phyloP scores from a whole-genome alignment of 805 yeast species.

The Ogataea sp. region DNA sequence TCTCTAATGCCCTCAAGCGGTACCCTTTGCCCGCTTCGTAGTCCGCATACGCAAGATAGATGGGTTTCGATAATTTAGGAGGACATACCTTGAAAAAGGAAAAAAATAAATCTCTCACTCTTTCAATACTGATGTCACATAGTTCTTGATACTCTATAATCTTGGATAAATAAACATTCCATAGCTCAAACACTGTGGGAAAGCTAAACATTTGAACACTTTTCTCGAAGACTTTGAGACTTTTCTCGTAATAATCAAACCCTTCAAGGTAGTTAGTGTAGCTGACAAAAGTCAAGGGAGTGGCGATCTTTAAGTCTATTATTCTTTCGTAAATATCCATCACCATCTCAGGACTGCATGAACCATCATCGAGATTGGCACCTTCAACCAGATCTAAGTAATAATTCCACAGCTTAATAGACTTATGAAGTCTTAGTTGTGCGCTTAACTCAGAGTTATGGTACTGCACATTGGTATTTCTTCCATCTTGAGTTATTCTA shows the following conservation, averaged over 20 bases:
- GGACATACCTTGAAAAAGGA: constrained; percentile 51
- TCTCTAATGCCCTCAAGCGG: constrained; percentile 37
- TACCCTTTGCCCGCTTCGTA: constrained; percentile 55
- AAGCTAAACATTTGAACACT: constrained; percentile 56
- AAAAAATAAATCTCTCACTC: constrained; percentile 70
- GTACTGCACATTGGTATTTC: constrained; percentile 15
- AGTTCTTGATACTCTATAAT: constrained; percentile 28
- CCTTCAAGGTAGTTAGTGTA: constrained; percentile 56
- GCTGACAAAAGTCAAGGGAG: constrained; percentile 57
- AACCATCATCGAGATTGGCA: constrained; percentile 37
- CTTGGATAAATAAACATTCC: constrained; percentile 59
- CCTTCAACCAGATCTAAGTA: constrained; percentile 64
- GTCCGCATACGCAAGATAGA: constrained; percentile 48
- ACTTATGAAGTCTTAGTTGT: constrained; percentile 52
- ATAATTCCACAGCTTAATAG: constrained; percentile 61
- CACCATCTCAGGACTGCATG: constrained; percentile 27
- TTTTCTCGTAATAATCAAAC: constrained; percentile 35
- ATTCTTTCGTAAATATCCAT: constrained; percentile 55
- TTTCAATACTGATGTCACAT: constrained; percentile 33
- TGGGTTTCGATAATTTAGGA: constrained; percentile 32
- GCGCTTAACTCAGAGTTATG: constrained; percentile 39
- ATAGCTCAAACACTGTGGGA: constrained; percentile 59
- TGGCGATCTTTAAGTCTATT: constrained; percentile 54
- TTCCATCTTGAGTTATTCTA: constrained; percentile 2
- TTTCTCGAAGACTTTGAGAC: constrained; percentile 56